These are phyloP conservation scores for Trichosphaerium sp. DNA, from an alignment of 78 protist species.

Conservation along the genomic window DNA sequence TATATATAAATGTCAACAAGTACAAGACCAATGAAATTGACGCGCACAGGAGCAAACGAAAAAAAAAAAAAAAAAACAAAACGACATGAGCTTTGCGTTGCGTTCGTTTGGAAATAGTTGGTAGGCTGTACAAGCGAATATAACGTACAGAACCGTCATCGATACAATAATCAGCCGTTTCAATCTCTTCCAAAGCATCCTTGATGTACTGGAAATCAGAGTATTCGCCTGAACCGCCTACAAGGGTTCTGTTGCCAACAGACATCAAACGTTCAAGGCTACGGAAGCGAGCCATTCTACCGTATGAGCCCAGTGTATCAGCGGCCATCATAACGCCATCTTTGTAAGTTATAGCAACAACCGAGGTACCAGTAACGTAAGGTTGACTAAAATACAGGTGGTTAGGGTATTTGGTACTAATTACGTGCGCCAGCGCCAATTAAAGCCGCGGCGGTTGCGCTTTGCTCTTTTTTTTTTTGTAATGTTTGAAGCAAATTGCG, in stretches of 20 bases:
- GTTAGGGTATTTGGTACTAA: too few relatives aligned
- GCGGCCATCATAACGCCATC: constrained; percentile 85
- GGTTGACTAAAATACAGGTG: constrained; percentile 21
- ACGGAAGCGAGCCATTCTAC: constrained; percentile 76
- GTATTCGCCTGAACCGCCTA: constrained; percentile 79
- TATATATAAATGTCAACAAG: constrained; percentile 46
- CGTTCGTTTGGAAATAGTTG: not conserved
- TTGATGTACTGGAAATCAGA: constrained; percentile 79
- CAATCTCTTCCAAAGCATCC: constrained; percentile 29
- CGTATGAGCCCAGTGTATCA: constrained; percentile 83
- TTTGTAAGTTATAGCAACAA: constrained; percentile 75
- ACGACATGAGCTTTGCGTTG: not conserved
- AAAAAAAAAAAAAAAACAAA: not conserved
- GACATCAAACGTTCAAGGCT: constrained; percentile 27
- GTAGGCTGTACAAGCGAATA: not conserved
- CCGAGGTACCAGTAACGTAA: constrained; percentile 83
- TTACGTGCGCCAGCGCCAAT: too few relatives aligned
- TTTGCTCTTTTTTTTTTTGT: too few relatives aligned
- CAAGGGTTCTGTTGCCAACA: constrained; percentile 36
- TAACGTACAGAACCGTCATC: too few relatives aligned
- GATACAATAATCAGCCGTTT: too few relatives aligned
- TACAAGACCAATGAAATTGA: too few relatives aligned
- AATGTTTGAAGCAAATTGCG: too few relatives aligned
- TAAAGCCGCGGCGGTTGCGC: too few relatives aligned
- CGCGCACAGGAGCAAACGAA: too few relatives aligned